These are phyloP conservation scores for Suillus bovinus DNA, from an alignment of 768 basidiomycete species.

Conservation along the genomic window DNA sequence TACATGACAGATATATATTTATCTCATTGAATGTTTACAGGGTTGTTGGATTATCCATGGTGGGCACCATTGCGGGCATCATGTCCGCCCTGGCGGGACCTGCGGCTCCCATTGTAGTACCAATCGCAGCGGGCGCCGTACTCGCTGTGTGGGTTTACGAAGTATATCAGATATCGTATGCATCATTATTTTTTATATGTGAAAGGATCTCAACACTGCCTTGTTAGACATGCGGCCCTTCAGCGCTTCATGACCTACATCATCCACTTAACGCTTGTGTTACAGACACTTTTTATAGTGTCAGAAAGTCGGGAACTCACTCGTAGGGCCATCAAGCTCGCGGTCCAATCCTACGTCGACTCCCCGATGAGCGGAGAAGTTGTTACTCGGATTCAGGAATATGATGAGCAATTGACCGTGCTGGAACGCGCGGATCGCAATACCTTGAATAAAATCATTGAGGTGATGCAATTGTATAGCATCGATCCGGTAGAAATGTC, in stretches of 20 bases:
- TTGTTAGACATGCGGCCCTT: conserved; percentile 8
- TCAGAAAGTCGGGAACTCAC: background rate
- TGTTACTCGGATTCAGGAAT: background rate
- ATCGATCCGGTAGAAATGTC: background rate
- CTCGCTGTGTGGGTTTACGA: background rate
- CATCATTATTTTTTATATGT: background rate
- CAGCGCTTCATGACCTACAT: conserved; percentile 27
- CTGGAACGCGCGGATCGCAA: background rate
- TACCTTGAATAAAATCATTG: background rate
- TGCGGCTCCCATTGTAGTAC: conserved; percentile 3
- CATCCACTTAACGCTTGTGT: conserved; percentile 25
- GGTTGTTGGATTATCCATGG: background rate
- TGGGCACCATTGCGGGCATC: background rate
- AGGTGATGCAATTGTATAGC: background rate
- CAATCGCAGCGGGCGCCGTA: background rate
- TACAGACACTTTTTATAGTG: conserved; percentile 20
- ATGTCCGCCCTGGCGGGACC: background rate
- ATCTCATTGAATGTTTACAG: background rate
- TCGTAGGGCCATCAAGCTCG: background rate
- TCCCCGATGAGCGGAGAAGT: background rate
- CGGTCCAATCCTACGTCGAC: background rate
- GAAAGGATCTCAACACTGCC: background rate
- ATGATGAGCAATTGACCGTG: background rate
- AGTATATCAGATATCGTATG: background rate
- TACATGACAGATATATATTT: too few relatives aligned